These are phyloP conservation scores for Leishmania tarentolae DNA, from an alignment of 208 protist genomes.

Conservation along the genomic window DNA sequence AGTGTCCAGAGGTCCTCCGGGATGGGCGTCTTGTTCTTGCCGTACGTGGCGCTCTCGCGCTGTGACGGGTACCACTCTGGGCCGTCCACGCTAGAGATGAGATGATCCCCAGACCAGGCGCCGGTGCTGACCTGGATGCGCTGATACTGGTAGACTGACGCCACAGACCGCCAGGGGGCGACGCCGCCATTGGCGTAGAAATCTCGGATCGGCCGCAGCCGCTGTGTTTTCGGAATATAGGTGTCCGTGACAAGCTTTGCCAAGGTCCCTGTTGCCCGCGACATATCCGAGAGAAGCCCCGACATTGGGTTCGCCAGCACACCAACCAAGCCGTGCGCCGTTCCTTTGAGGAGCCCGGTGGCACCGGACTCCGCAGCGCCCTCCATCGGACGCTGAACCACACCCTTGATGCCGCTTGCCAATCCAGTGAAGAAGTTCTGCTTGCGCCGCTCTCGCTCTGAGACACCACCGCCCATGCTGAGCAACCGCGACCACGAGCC, in stretches of 20 bases:
- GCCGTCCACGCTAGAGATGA: constrained; percentile 58
- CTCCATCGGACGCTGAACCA: constrained; percentile 85
- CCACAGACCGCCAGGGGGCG: constrained; percentile 58
- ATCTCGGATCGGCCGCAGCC: constrained; percentile 60
- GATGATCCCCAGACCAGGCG: constrained; percentile 40
- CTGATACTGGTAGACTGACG: constrained; percentile 80
- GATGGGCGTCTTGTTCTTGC: constrained; percentile 24
- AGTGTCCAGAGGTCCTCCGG: constrained; percentile 51
- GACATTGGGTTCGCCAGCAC: constrained; percentile 84
- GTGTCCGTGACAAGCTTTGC: constrained; percentile 70
- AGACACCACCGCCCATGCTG: constrained; percentile 55
- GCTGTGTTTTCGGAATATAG: constrained; percentile 68
- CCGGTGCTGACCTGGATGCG: constrained; percentile 39
- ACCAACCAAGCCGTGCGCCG: constrained; percentile 87
- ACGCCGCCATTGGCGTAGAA: constrained; percentile 83
- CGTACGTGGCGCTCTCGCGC: constrained; percentile 47
- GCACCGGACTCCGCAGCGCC: constrained; percentile 79
- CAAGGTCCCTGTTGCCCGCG: constrained; percentile 56
- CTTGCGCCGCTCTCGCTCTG: constrained; percentile 52
- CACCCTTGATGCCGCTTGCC: constrained; percentile 70
- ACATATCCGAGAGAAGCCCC: constrained; percentile 85
- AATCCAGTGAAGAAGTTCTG: constrained; percentile 66
- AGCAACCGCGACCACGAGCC: constrained; percentile 75
- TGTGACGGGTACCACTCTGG: constrained; percentile 69
- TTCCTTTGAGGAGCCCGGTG: constrained; percentile 77